phyloP scores from a whole-genome alignment of 2,329 filamentous ascomycete species.

The Thielaviopsis euricoi region DNA sequence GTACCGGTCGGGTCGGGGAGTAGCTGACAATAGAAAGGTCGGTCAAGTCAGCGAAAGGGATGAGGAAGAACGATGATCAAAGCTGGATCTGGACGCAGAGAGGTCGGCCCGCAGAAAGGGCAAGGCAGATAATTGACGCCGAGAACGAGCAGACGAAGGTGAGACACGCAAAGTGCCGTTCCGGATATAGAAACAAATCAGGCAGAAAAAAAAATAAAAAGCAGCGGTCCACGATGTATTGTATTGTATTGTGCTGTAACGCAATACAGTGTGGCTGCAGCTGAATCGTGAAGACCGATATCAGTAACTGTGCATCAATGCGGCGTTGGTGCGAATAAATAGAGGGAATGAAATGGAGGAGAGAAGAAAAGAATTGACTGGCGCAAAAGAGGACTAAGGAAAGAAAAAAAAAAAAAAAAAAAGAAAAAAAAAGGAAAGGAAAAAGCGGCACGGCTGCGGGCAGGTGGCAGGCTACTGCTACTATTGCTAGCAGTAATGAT shows the following conservation, averaged over 20 bases:
- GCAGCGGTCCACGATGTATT: too few relatives aligned
- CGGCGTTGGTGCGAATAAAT: too few relatives aligned
- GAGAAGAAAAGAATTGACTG: too few relatives aligned
- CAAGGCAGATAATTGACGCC: not conserved
- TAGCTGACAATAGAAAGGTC: not conserved
- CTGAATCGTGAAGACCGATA: too few relatives aligned
- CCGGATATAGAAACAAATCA: not conserved
- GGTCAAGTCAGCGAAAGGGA: not conserved
- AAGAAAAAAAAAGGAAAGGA: too few relatives aligned
- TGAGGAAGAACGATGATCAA: not conserved
- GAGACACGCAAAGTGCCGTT: not conserved
- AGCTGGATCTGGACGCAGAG: not conserved
- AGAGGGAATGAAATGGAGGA: too few relatives aligned
- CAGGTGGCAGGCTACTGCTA: too few relatives aligned
- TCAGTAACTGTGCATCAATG: too few relatives aligned
- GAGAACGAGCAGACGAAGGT: not conserved
- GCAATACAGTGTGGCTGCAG: not conserved
- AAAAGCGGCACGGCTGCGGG: too few relatives aligned
- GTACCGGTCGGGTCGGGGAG: not conserved
- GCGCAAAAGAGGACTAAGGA: too few relatives aligned
- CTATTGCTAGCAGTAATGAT: too few relatives aligned
- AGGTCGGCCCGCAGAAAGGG: not conserved
- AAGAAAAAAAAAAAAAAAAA: too few relatives aligned
- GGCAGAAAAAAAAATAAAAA: not conserved
- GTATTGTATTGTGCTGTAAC: not conserved